These are phyloP conservation scores for Mucuna pruriens DNA, from an alignment of 306 rosid genomes.

Conservation along the genomic window DNA sequence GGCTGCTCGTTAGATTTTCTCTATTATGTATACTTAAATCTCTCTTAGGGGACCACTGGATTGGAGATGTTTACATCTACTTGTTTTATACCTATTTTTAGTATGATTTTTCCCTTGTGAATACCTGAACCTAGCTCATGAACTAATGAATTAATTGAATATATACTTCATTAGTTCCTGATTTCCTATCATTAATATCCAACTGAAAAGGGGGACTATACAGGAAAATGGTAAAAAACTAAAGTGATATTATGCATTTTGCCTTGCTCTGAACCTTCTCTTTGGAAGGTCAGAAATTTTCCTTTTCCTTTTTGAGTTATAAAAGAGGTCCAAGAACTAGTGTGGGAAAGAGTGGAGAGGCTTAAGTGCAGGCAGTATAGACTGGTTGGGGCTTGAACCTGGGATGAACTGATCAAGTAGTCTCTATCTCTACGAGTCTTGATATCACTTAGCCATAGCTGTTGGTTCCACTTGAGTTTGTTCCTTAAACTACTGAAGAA, in stretches of 20 bases:
- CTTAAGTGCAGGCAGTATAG: not conserved
- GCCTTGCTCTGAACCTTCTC: not conserved
- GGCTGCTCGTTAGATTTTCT: slow-evolving; percentile 25
- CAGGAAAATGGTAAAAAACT: not conserved
- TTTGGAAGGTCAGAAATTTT: not conserved
- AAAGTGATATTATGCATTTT: not conserved
- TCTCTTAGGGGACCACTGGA: not conserved
- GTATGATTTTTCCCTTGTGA: not conserved
- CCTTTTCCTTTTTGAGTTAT: slow-evolving; percentile 9
- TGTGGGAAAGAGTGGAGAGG: not conserved
- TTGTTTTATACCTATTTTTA: not conserved
- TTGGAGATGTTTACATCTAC: not conserved
- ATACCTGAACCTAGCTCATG: not conserved
- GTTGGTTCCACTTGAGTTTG: not conserved
- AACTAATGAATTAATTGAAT: not conserved
- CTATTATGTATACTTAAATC: not conserved
- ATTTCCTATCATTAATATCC: not conserved
- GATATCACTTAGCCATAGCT: not conserved
- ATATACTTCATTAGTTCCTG: not conserved
- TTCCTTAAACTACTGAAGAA: slow-evolving; percentile 20
- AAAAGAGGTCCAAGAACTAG: not conserved
- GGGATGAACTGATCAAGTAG: slow-evolving; percentile 15
- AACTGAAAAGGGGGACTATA: not conserved
- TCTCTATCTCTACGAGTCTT: slow-evolving; percentile 22
- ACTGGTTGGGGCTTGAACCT: not conserved